Conservation (phyloP, 164 flowering plant genomes). For the Sedum album region DNA sequence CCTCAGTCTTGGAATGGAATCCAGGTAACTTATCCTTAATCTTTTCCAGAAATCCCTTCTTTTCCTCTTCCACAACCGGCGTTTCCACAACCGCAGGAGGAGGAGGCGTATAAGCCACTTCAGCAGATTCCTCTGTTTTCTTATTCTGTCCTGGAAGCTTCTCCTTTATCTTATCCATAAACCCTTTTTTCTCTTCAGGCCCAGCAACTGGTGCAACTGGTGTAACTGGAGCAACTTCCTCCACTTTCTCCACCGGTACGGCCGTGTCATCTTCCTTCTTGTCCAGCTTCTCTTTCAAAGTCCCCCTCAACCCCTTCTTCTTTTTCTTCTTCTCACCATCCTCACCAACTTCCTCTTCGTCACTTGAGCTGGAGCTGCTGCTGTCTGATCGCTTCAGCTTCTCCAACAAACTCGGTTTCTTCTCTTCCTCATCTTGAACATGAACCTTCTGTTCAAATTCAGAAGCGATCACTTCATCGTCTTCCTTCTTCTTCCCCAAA, state of each 20-base stretch:
- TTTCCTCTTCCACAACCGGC: no score
- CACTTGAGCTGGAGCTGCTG: conserved; percentile 8
- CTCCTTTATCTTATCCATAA: not conserved
- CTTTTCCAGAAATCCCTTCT: no score
- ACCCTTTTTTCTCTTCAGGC: conserved; percentile 1
- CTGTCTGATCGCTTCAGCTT: conserved; percentile 7
- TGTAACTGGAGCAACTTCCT: not conserved
- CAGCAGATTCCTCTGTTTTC: conserved; percentile 3
- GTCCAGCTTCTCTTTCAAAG: not conserved
- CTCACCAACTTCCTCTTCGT: conserved; percentile 4
- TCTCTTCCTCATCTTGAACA: not conserved
- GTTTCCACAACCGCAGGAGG: no score
- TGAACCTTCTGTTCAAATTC: conserved; percentile 4
- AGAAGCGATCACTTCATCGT: conserved; percentile 6
- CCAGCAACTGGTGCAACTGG: not conserved
- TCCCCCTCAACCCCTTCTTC: conserved; percentile 7
- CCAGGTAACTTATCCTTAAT: no score
- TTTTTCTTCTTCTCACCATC: conserved; percentile 8
- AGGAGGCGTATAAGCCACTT: not conserved
- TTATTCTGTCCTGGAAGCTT: not conserved
- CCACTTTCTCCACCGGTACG: conserved; percentile 4
- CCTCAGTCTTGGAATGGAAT: no score
- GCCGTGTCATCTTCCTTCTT: conserved; percentile 5
- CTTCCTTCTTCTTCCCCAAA: conserved; percentile 7
- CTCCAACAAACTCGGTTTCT: conserved; percentile 7